These are phyloP conservation scores for Dryas octopetala DNA, from an alignment of 306 rosid genomes.

Conservation along the genomic window DNA sequence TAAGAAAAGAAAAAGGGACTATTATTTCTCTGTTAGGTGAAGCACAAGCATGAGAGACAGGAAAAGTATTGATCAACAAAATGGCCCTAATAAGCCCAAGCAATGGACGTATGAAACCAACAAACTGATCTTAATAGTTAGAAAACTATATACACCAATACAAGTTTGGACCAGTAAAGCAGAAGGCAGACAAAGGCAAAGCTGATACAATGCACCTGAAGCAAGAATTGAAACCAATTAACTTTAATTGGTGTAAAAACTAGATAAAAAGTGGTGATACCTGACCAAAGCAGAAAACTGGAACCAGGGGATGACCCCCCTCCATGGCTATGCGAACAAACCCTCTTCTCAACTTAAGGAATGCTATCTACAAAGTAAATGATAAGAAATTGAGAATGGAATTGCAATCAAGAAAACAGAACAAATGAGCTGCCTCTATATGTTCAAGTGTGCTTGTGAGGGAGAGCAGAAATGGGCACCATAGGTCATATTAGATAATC, in stretches of 20 bases:
- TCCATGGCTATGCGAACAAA: slow-evolving; percentile 85
- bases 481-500: background rate
- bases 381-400: background rate
- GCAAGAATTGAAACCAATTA: background rate
- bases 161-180: background rate
- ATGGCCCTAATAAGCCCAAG: background rate
- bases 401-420: background rate
- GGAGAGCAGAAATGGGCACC: background rate
- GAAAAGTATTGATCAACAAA: slow-evolving; percentile 5
- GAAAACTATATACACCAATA: background rate
- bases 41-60: background rate
- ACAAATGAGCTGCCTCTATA: background rate
- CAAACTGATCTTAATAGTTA: background rate
- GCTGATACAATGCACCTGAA: background rate
- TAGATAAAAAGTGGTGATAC: slow-evolving; percentile 31
- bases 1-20: background rate
- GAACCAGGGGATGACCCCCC: slow-evolving; percentile 83
- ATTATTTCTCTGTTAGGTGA: background rate
- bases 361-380: slow-evolving; percentile 49
- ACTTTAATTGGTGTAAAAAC: background rate
- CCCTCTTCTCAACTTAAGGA: slow-evolving; percentile 78
- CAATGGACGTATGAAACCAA: slow-evolving; percentile 19
- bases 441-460: background rate
- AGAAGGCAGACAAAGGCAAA: background rate
- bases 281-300: slow-evolving; percentile 95